These are phyloP conservation scores for Ambrosia trifida DNA, from an alignment of 129 eudicot species.

Conservation along the genomic window DNA sequence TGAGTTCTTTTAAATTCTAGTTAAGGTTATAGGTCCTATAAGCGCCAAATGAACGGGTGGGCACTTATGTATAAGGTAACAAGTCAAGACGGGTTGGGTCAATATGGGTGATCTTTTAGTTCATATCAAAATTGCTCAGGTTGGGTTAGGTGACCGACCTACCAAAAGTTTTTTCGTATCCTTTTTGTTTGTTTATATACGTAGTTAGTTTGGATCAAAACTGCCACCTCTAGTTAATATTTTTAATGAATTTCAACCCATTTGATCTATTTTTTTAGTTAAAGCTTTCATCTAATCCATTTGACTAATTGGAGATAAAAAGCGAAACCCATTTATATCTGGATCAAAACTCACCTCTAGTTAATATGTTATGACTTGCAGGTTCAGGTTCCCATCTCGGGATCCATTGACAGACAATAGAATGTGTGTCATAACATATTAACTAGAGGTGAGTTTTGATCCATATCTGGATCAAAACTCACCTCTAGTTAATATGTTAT, in stretches of 20 bases:
- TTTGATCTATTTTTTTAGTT: neutral
- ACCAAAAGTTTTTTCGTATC: neutral
- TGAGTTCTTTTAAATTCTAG: neutral
- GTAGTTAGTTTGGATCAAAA: no score
- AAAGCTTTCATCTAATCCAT: neutral
- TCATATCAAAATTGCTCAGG: neutral
- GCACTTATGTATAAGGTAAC: no score
- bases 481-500: neutral
- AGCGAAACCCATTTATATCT: neutral
- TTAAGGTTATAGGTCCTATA: slow-evolving; percentile 57
- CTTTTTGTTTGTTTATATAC: neutral
- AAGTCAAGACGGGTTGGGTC: slow-evolving; percentile 35
- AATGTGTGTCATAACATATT: no score
- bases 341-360: neutral
- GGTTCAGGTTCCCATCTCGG: no score
- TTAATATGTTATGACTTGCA: no score
- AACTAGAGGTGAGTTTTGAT: no score
- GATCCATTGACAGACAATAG: no score
- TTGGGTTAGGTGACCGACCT: neutral
- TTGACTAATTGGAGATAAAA: neutral
- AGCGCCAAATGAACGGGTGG: no score
- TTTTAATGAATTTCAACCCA: neutral
- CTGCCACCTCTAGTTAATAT: no score
- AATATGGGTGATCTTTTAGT: neutral
- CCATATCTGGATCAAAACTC: no score